A percentile compares a stretch with the other conserved stretches of the same genome.
Conservation (phyloP, 805 yeast species). For the Suhomyces prunicola region DNA sequence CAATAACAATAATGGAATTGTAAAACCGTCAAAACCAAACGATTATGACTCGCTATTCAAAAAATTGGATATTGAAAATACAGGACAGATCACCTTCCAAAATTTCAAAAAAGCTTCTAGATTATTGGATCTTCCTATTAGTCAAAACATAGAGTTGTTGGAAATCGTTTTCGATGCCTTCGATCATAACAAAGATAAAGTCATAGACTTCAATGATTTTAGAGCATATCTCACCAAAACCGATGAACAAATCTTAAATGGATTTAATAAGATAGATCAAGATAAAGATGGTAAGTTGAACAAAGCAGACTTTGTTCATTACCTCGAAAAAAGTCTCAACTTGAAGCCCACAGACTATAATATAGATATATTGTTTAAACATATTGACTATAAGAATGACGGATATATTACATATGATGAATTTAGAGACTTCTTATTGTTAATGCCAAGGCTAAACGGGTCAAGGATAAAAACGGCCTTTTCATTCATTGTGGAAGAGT, state of each 20-base stretch:
- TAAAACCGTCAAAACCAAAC: conserved; percentile 12
- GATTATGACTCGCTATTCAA: conserved; percentile 35
- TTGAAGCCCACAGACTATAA: conserved; percentile 50
- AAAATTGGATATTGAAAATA: conserved; percentile 34
- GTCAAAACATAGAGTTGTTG: conserved; percentile 57
- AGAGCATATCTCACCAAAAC: conserved; percentile 61
- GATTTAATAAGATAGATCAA: conserved; percentile 65
- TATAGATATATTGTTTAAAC: conserved; percentile 54
- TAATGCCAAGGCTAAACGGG: conserved; percentile 79
- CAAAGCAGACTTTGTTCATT: conserved; percentile 61
- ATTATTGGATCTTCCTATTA: conserved; percentile 59
- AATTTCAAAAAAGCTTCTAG: conserved; percentile 48
- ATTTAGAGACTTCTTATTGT: conserved; percentile 76
- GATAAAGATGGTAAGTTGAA: conserved; percentile 73
- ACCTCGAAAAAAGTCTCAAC: conserved; percentile 53
- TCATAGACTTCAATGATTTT: conserved; percentile 65
- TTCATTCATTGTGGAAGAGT: conserved; percentile 71
- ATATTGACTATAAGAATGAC: conserved; percentile 51
- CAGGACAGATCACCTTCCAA: conserved; percentile 48
- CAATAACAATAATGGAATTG: not conserved
- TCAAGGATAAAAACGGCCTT: conserved; percentile 80
- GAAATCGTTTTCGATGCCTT: conserved; percentile 55
- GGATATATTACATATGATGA: conserved; percentile 80
- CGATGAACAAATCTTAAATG: conserved; percentile 65
- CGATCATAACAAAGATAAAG: conserved; percentile 54